Percentiles rank a stretch among this genome's conserved stretches.
Evolutionary conservation across 202 grass and related monocot species (phyloP).

Genomic region (Digitaria exilis): DNA sequence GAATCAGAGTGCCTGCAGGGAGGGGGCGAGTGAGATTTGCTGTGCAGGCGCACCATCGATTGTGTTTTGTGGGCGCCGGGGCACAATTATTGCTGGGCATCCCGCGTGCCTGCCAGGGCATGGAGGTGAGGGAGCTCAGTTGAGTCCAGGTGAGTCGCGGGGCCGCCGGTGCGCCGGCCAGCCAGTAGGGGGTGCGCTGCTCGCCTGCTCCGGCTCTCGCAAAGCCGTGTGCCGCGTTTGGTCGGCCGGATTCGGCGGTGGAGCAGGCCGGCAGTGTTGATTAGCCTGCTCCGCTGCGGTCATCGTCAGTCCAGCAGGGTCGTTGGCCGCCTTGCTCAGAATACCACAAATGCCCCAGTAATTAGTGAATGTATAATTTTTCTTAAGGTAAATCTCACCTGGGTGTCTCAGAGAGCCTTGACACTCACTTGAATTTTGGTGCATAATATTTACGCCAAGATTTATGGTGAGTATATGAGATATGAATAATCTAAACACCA

Average conservation of each 20-base stretch:
- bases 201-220: not conserved
- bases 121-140: not conserved
- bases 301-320: not conserved
- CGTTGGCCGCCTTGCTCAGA: not conserved
- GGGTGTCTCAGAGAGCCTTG: not conserved
- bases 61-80: constrained; percentile 31
- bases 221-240: not conserved
- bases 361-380: not conserved
- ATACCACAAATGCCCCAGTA: not conserved
- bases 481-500: too few relatives aligned
- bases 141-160: constrained; percentile 48
- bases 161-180: constrained; percentile 40
- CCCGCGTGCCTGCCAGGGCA: constrained; percentile 11
- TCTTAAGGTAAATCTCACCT: not conserved
- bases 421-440: not conserved
- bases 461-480: too few relatives aligned
- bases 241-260: not conserved
- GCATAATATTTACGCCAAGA: not conserved
- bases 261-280: not conserved
- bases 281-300: not conserved
- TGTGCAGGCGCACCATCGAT: constrained; percentile 27
- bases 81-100: constrained; percentile 43
- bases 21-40: constrained; percentile 25
- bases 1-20: not conserved
- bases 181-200: not conserved